Base-by-base conservation (phyloP, 164 flowering plant genomes). In the Hamamelis virginiana region DNA sequence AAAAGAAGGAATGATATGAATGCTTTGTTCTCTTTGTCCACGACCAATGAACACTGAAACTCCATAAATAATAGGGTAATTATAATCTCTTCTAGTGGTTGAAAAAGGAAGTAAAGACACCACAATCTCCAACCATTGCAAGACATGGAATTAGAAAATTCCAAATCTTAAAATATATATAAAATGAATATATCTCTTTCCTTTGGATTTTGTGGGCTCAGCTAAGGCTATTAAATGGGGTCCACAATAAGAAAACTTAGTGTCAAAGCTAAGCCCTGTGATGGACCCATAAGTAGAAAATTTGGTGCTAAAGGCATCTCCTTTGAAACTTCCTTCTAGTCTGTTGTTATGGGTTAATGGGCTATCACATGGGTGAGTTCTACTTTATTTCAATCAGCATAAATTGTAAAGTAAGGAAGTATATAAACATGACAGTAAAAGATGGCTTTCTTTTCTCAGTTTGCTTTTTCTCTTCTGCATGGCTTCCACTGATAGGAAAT, bases 401-500 rank as follows among this genome's bases (percentile, higher is more conserved):
- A 38, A 26, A 65, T 28, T 55, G 28, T 38, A 18, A 66, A 22
- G 10, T 8, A 12, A 2, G 11, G 12, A 61, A 45, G 59, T 23
- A 60, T 51, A 71, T 59, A 69, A 50, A 65, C 46, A 72, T 62
- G 66, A 66, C 68, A 62, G 59, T 69, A 71, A 88, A 81, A 84
- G 83, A 80, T 68, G 2, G 80, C 76, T 80, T 84, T 85, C 80
- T 81, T 85, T 76, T 77, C 68, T 73, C 59, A 67, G 65, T 72
- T 74, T 75, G 46, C 73, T 75, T 75, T 78, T 77, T 76, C 18
- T 33, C 28, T 66, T 75, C 25, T 88, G 88, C 83, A 85, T 82
- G 89, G 82, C 86, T 80, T 85, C 80, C 84, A 85, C 87, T 87
- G 80, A 87, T 76, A 62, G 73, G 69, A 75, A 83, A 78, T 78